phyloP scores from a whole-genome alignment of 2,329 filamentous ascomycete species.

The Septoria linicola region DNA sequence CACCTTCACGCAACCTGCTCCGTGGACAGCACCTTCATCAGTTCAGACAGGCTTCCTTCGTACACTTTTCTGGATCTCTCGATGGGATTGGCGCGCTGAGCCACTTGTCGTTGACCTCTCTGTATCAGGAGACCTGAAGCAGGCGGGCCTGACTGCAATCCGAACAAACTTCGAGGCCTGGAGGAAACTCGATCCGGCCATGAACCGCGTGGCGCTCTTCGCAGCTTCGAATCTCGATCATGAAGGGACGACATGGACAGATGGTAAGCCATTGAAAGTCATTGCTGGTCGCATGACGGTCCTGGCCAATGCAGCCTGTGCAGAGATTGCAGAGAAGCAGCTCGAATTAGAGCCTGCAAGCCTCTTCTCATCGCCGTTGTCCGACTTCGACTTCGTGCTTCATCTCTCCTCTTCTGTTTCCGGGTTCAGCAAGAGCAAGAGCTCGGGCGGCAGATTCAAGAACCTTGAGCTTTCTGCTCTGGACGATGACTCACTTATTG shows the following conservation, averaged over 20 bases:
- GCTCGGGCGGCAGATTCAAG: conserved; percentile 65
- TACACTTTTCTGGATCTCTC: conserved; percentile 73
- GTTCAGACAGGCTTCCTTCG: conserved; percentile 77
- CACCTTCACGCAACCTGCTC: conserved; percentile 76
- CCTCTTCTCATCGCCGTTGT: conserved; percentile 71
- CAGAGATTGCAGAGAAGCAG: conserved; percentile 44
- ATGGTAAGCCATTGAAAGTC: conserved; percentile 72
- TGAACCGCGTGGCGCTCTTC: conserved; percentile 81
- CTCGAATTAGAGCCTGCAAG: conserved; percentile 47
- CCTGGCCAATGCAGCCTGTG: conserved; percentile 73
- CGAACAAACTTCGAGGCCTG: conserved; percentile 74
- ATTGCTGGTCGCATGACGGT: conserved; percentile 79
- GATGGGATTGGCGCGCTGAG: conserved; percentile 88
- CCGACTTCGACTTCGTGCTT: conserved; percentile 85
- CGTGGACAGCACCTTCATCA: conserved; percentile 76
- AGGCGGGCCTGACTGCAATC: conserved; percentile 61
- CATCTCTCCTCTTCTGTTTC: conserved; percentile 57
- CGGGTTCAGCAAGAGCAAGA: conserved; percentile 34
- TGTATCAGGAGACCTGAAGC: conserved; percentile 49
- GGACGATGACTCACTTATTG: conserved; percentile 47
- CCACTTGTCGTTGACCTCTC: conserved; percentile 75
- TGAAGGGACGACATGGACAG: conserved; percentile 78
- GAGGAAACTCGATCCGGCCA: conserved; percentile 81
- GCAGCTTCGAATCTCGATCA: conserved; percentile 75
- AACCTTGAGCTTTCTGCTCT: conserved; percentile 67